Evolutionary conservation across 225 moss, liverwort and hornwort genomes (phyloP), one percentile per base, ranked within the genome.

Genomic region (Bryum argenteum): DNA sequence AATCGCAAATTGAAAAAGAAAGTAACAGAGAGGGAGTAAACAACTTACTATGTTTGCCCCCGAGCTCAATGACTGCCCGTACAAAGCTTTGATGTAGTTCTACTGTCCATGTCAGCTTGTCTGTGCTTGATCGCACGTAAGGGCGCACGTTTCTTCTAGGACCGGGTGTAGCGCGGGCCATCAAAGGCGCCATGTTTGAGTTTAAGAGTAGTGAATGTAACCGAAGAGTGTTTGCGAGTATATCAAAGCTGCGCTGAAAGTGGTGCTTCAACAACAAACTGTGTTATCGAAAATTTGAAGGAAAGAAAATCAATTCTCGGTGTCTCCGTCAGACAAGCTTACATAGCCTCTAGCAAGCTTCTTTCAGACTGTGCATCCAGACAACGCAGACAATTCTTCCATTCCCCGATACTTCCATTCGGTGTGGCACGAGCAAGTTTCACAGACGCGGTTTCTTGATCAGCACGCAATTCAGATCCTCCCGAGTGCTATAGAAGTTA

Each of bases 1-100:
- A 23, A 48, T 40, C 5, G 22, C 6, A 17, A 48, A 5, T 47
- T 28, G 28, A 28, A 28, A 28, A 28, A 28, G 33, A 33, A 33
- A 33, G 39, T 0, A 40, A 69, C 52, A 4, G 18, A 18, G 16
- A 64, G 54, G 53, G 56, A 17, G 47, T 41, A 47, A 21, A 61
- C 33, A 62, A 71, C 87, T 87, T 75, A 89, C 87, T 82, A 4
- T 87, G 64, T 84, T 87, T 87, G 17, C 89, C 89, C 57, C 89
- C 89, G 28, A 89, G 71, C 19, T 70, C 73, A 38, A 54, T 76
- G 42, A 89, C 82, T 26, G 89, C 89, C 28, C 79, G 75, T 60
- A 84, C 75, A 63, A 89, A 89, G 26, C 62, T 48, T 44, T 71
- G 63, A 63, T 82, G 82, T 8, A 82, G 67, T 8, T 75, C 78